Evolutionary conservation across 2,329 filamentous ascomycete species (phyloP).

Genomic region (Magnaporthales sp.): DNA sequence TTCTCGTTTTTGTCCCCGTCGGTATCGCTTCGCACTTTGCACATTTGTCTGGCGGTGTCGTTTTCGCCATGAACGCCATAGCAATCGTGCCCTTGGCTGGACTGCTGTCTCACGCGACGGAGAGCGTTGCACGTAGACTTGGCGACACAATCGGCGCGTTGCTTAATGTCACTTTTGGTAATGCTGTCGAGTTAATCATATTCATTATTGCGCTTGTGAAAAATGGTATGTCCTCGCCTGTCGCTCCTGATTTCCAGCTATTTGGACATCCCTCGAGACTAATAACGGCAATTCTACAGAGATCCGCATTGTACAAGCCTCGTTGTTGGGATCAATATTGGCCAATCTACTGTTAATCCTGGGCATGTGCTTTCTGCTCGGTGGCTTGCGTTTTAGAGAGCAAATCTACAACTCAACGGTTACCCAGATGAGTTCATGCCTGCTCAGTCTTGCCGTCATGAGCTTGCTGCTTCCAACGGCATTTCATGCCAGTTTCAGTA

Average conservation of each 20-base stretch:
- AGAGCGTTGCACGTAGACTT: constrained; percentile 74
- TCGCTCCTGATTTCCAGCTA: neutral
- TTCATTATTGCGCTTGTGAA: constrained; percentile 74
- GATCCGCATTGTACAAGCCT: constrained; percentile 73
- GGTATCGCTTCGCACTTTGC: constrained; percentile 41
- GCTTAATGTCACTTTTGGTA: constrained; percentile 86
- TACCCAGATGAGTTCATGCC: constrained; percentile 64
- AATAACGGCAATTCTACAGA: constrained; percentile 39
- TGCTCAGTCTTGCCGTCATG: constrained; percentile 55
- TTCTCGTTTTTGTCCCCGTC: constrained; percentile 61
- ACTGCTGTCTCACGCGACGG: constrained; percentile 75
- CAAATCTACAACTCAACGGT: constrained; percentile 63
- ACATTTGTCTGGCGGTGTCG: constrained; percentile 24
- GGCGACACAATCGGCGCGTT: constrained; percentile 84
- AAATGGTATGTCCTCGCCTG: constrained; percentile 22
- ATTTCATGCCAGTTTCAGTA: constrained; percentile 60
- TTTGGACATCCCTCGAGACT: neutral
- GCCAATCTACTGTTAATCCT: constrained; percentile 68
- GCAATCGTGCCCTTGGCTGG: constrained; percentile 81
- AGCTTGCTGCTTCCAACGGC: constrained; percentile 28
- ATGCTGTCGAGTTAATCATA: constrained; percentile 84
- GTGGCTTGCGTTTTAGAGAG: constrained; percentile 59
- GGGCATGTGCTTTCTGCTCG: constrained; percentile 65
- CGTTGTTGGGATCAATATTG: constrained; percentile 65
- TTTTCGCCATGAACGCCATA: constrained; percentile 57